A percentile compares a stretch with the other conserved stretches of the same genome.
Evolutionary conservation across 1,139 yeast genomes (phyloP).

Genomic region (Yamadazyma dushanensis): DNA sequence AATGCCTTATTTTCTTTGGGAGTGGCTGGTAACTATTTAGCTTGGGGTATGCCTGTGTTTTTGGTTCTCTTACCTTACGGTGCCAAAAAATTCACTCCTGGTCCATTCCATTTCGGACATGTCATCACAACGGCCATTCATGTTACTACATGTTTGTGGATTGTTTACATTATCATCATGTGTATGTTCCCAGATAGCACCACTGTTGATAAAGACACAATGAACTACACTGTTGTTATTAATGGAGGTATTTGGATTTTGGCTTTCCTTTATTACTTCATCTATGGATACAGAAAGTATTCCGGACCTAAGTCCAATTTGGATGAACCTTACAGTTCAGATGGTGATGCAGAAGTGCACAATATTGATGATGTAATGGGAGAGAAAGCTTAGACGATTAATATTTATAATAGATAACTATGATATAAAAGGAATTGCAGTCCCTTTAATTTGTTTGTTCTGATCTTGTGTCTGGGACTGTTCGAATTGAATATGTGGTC

Average conservation of each 20-base stretch:
- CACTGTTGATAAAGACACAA: conserved; percentile 26
- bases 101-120: conserved; percentile 62
- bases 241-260: conserved; percentile 38
- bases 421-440: too few species aligned
- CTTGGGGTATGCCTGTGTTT: conserved; percentile 44
- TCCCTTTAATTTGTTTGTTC: too few species aligned
- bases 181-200: conserved; percentile 40
- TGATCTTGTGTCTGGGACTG: too few species aligned
- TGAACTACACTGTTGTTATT: conserved; percentile 39
- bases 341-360: not conserved
- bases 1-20: conserved; percentile 52
- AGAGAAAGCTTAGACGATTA: not conserved
- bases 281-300: conserved; percentile 29
- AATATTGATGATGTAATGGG: not conserved
- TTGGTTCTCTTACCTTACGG: conserved; percentile 45
- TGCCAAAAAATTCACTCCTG: conserved; percentile 52
- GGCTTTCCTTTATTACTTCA: conserved; percentile 27
- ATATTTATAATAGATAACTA: too few species aligned
- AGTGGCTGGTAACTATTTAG: conserved; percentile 44
- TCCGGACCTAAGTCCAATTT: conserved; percentile 41
- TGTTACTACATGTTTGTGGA: conserved; percentile 26
- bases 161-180: conserved; percentile 32
- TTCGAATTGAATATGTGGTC: too few species aligned
- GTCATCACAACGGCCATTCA: conserved; percentile 38
- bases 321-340: not conserved